A percentile compares a stretch with the other conserved stretches of the same genome.
Evolutionary conservation across 2,329 filamentous ascomycete species (phyloP).

Genomic region (Epichloe brachyelytri): DNA sequence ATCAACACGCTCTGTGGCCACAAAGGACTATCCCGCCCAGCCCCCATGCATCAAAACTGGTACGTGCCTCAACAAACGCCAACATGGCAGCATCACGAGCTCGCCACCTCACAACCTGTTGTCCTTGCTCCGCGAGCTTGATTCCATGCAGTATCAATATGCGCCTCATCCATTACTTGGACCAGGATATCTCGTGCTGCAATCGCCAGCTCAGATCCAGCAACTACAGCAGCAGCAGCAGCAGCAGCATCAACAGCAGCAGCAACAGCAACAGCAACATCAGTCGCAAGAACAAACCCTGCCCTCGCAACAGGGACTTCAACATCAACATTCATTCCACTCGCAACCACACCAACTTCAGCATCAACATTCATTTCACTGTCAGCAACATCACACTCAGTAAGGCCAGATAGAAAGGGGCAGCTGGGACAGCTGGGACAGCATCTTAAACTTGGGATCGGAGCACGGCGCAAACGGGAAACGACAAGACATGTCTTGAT

Average conservation of each 20-base stretch:
- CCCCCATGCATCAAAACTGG: neutral
- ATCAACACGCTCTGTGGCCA: neutral
- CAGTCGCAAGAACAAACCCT: neutral
- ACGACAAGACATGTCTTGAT: neutral
- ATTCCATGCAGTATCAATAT: constrained; percentile 5
- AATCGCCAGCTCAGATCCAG: constrained; percentile 3
- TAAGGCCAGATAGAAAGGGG: neutral
- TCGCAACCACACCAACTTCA: neutral
- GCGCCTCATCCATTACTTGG: constrained; percentile 5
- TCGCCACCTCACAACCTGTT: neutral
- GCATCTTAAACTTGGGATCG: neutral
- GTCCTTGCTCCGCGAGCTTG: constrained; percentile 1
- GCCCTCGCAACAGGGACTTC: neutral
- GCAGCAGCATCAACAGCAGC: neutral
- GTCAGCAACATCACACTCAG: constrained; percentile 4
- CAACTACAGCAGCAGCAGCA: constrained; percentile 1
- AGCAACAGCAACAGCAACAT: neutral
- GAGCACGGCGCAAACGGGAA: constrained; percentile 1
- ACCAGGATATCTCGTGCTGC: constrained; percentile 6
- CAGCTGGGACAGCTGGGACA: neutral
- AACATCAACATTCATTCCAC: neutral
- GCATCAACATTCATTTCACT: constrained; percentile 2
- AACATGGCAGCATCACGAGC: constrained; percentile 3
- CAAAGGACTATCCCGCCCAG: neutral
- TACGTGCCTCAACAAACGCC: neutral